Conservation (phyloP, 306 rosid genomes). For the Abrus pulchellus region DNA sequence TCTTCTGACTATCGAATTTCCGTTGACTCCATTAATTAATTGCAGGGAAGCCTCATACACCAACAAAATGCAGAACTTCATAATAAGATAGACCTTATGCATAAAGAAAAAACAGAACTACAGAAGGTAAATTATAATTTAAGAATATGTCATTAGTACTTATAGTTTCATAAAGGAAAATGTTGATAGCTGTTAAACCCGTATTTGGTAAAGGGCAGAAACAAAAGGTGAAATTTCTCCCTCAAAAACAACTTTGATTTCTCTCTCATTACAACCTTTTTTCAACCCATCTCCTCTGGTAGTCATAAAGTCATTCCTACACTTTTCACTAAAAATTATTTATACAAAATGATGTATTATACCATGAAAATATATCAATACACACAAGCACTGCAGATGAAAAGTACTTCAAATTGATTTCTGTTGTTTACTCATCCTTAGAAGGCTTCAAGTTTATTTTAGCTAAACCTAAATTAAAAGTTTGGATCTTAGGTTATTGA, state of each 20-base stretch:
- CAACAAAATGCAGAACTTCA: constrained; percentile 59
- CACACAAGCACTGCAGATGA: background rate
- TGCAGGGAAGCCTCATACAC: constrained; percentile 61
- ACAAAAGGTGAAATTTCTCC: no score
- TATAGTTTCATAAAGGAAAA: background rate
- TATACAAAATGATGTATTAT: background rate
- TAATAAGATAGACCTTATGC: constrained; percentile 54
- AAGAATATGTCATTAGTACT: background rate
- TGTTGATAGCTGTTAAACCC: background rate
- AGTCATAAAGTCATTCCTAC: background rate
- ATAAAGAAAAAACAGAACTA: constrained; percentile 62
- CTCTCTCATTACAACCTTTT: background rate
- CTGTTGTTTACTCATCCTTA: background rate
- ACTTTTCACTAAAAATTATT: background rate
- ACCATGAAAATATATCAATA: background rate
- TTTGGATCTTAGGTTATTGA: constrained; percentile 59
- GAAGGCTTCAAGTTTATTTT: constrained; percentile 31
- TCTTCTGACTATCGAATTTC: constrained; percentile 22
- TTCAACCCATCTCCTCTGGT: background rate
- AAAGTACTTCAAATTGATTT: background rate
- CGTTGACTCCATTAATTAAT: constrained; percentile 19
- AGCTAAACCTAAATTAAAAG: constrained; percentile 23
- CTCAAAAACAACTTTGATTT: background rate
- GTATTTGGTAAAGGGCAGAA: background rate
- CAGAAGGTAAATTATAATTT: constrained; percentile 53